Percentiles rank a stretch among this genome's conserved stretches.
These are phyloP conservation scores for Pichia inconspicua DNA, from an alignment of 1,139 yeast species.

Conservation along the genomic window DNA sequence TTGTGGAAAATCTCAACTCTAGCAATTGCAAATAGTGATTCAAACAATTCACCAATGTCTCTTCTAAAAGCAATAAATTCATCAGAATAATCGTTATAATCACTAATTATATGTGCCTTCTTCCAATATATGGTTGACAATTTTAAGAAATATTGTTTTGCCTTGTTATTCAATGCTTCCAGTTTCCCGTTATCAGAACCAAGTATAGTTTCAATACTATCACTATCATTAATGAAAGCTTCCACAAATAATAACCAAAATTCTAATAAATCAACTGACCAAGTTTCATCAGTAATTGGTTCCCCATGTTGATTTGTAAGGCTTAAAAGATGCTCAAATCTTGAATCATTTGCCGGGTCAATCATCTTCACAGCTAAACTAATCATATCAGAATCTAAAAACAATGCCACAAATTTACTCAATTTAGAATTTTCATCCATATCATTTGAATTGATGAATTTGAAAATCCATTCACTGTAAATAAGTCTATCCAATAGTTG, in stretches of 20 bases:
- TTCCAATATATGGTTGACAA: conserved; percentile 56
- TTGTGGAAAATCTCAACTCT: conserved; percentile 48
- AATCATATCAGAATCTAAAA: conserved; percentile 45
- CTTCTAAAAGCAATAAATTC: conserved; percentile 64
- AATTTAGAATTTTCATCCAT: conserved; percentile 36
- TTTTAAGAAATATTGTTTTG: conserved; percentile 35
- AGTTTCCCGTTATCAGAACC: conserved; percentile 25
- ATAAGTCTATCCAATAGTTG: conserved; percentile 27
- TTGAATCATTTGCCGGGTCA: conserved; percentile 32
- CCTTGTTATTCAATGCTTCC: conserved; percentile 26
- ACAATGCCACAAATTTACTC: conserved; percentile 44
- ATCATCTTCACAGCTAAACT: conserved; percentile 41
- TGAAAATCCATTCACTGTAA: conserved; percentile 40
- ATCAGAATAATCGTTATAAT: conserved; percentile 26
- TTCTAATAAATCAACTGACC: conserved; percentile 60
- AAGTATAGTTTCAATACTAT: conserved; percentile 31
- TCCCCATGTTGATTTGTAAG: conserved; percentile 54
- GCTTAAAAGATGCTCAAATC: conserved; percentile 43
- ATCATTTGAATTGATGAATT: conserved; percentile 29
- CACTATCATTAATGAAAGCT: conserved; percentile 50
- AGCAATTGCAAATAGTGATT: conserved; percentile 57
- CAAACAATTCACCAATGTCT: conserved; percentile 71
- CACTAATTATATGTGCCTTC: conserved; percentile 38
- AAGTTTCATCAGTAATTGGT: conserved; percentile 59
- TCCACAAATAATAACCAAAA: conserved; percentile 80